Percentiles rank a stretch among this genome's conserved stretches.
These are phyloP conservation scores for Acer saccharum DNA, from an alignment of 345 rosid genomes.

Conservation along the genomic window DNA sequence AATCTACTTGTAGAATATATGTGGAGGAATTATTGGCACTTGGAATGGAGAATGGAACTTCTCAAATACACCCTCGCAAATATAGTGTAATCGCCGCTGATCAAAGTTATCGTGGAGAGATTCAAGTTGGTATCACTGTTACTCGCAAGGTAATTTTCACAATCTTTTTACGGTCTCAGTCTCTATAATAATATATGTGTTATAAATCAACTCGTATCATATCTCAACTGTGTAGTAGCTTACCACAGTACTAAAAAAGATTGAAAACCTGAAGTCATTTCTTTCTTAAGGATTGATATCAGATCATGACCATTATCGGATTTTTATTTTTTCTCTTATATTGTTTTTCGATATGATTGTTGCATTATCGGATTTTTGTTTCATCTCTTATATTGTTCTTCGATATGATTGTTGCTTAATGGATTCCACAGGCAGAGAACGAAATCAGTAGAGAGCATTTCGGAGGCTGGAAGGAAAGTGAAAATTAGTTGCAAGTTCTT, in stretches of 20 bases:
- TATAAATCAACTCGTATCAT: neutral
- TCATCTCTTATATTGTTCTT: too few relatives aligned
- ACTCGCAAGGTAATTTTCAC: conserved; percentile 34
- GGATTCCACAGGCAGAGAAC: conserved; percentile 34
- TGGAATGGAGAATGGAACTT: conserved; percentile 78
- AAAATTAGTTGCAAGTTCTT: conserved; percentile 15
- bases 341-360: neutral
- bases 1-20: conserved; percentile 46
- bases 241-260: too few relatives aligned
- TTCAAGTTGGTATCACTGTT: conserved; percentile 65
- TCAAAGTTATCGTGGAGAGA: conserved; percentile 62
- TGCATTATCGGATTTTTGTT: too few relatives aligned
- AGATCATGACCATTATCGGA: too few relatives aligned
- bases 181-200: too few relatives aligned
- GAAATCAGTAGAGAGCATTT: conserved; percentile 36
- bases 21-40: conserved; percentile 69
- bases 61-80: conserved; percentile 62
- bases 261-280: too few relatives aligned
- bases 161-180: neutral
- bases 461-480: conserved; percentile 87
- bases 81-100: conserved; percentile 50
- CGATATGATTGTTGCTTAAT: conserved; percentile 5
- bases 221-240: too few relatives aligned
- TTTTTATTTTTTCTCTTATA: too few relatives aligned
- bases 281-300: too few relatives aligned